Evolutionary conservation across 257 asterid species (phyloP).

Genomic region (Rhazya stricta): DNA sequence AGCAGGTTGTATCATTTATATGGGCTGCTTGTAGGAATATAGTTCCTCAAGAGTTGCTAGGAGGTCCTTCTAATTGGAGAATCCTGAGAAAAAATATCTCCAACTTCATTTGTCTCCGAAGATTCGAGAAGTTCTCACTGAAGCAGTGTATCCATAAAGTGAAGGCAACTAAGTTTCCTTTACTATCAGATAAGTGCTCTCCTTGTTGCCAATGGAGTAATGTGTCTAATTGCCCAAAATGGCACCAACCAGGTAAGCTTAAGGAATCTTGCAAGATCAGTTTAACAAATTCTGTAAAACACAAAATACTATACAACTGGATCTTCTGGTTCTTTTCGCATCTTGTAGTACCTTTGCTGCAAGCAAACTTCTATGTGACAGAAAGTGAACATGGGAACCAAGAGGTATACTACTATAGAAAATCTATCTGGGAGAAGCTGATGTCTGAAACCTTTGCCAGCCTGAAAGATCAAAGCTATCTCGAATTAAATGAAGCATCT

Average conservation of each 20-base stretch:
- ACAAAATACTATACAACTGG: slow-evolving; percentile 60
- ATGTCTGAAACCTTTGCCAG: slow-evolving; percentile 33
- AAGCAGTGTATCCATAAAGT: slow-evolving; percentile 63
- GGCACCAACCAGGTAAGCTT: slow-evolving; percentile 10
- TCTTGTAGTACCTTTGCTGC: slow-evolving; percentile 61
- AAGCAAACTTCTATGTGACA: slow-evolving; percentile 77
- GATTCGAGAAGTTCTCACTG: slow-evolving; percentile 71
- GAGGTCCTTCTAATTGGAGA: slow-evolving; percentile 69
- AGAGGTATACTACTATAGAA: slow-evolving; percentile 56
- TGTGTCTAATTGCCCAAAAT: slow-evolving; percentile 3
- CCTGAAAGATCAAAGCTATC: slow-evolving; percentile 36
- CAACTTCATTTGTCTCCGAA: slow-evolving; percentile 62
- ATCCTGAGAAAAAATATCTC: slow-evolving; percentile 60
- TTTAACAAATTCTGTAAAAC: slow-evolving; percentile 35
- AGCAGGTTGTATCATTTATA: slow-evolving; percentile 66
- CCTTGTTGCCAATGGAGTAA: not conserved
- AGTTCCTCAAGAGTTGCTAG: slow-evolving; percentile 64
- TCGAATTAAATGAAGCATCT: slow-evolving; percentile 31
- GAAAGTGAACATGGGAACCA: slow-evolving; percentile 71
- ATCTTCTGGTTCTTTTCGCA: slow-evolving; percentile 61
- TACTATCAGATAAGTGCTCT: slow-evolving; percentile 32
- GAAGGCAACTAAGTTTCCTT: slow-evolving; percentile 51
- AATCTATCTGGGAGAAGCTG: slow-evolving; percentile 62
- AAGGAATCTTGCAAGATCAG: slow-evolving; percentile 22
- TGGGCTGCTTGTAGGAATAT: slow-evolving; percentile 89